Percentiles rank a stretch among this genome's conserved stretches.
phyloP scores from a whole-genome alignment of 140 eudicot genomes.

The Cichorium intybus region DNA sequence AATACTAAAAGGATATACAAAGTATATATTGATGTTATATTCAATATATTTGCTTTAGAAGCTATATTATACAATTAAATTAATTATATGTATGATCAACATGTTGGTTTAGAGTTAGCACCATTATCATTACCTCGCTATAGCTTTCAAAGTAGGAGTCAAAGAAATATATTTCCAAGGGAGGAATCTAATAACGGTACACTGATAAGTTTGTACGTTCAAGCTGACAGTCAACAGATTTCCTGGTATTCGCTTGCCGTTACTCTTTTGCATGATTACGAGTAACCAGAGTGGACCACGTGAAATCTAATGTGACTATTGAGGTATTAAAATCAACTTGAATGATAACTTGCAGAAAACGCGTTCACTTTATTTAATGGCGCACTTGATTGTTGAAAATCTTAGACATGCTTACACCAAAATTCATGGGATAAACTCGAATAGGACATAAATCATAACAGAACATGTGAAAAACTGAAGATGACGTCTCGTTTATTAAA shows the following conservation, averaged over 20 bases:
- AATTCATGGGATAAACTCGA: neutral
- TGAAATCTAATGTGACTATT: neutral
- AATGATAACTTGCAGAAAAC: neutral
- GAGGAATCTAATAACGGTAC: neutral
- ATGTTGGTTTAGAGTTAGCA: neutral
- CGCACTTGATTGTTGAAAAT: too few species aligned
- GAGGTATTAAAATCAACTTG: neutral
- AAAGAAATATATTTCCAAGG: neutral
- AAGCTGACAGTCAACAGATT: neutral
- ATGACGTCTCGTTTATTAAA: too few species aligned
- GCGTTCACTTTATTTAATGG: neutral
- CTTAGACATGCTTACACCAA: neutral
- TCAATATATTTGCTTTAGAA: neutral
- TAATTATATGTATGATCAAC: neutral
- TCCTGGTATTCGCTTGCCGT: neutral
- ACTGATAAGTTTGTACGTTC: neutral
- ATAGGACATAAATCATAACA: neutral
- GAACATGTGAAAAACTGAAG: neutral
- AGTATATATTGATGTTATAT: neutral
- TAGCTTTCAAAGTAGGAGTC: neutral
- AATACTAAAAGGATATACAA: neutral
- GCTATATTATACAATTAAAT: neutral
- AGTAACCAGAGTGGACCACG: neutral
- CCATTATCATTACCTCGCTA: neutral
- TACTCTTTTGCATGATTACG: neutral